Percentiles rank a stretch among this genome's conserved stretches.
These are phyloP conservation scores for Triticum monococcum DNA, from an alignment of 176 grass and related monocot species.

Conservation along the genomic window DNA sequence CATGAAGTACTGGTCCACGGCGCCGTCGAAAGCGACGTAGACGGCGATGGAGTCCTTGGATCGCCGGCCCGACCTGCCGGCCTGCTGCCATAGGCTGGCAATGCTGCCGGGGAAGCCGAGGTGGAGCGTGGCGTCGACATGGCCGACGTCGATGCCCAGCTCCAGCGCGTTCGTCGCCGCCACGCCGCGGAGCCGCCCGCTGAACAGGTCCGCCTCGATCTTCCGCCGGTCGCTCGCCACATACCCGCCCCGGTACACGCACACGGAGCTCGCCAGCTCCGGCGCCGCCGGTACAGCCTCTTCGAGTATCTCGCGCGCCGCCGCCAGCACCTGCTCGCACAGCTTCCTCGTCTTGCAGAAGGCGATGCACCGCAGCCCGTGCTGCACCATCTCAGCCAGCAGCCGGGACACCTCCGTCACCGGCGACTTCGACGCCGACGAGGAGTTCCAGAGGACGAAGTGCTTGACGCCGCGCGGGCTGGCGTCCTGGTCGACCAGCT, in stretches of 20 bases:
- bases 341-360: constrained; percentile 83
- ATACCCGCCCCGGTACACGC: constrained; percentile 75
- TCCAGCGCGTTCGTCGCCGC: constrained; percentile 74
- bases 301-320: constrained; percentile 30
- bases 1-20: constrained; percentile 11
- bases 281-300: neutral
- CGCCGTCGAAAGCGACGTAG: constrained; percentile 5
- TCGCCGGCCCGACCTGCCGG: constrained; percentile 69
- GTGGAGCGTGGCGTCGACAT: constrained; percentile 74
- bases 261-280: constrained; percentile 40
- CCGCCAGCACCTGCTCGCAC: constrained; percentile 49
- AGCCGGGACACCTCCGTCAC: constrained; percentile 52
- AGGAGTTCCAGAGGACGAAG: constrained; percentile 72
- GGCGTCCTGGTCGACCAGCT: constrained; percentile 51
- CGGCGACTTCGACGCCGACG: constrained; percentile 33
- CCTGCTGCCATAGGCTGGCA: constrained; percentile 77
- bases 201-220: constrained; percentile 67
- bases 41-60: constrained; percentile 24
- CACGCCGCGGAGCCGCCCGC: constrained; percentile 56
- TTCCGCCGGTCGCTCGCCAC: constrained; percentile 57
- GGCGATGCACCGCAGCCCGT: constrained; percentile 72
- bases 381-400: constrained; percentile 76
- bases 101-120: constrained; percentile 74
- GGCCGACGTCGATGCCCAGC: constrained; percentile 73
- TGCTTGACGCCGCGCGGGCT: constrained; percentile 62